Base-by-base conservation (phyloP, 2,329 filamentous ascomycete genomes). In the Westerdykella sp. region DNA sequence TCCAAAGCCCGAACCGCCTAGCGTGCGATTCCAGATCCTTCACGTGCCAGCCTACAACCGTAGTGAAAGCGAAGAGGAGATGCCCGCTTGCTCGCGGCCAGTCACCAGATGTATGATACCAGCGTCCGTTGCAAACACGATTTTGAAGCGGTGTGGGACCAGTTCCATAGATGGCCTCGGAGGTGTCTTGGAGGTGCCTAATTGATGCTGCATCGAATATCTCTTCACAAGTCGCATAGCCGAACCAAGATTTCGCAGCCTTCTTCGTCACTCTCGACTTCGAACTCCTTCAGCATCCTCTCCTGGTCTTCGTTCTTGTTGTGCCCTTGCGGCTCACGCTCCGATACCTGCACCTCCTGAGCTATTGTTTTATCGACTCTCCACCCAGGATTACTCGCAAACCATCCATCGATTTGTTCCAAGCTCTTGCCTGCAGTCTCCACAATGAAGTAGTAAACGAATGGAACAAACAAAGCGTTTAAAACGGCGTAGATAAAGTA, bases 401-500 rank as follows among this genome's bases (percentile, higher is more conserved):
- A 40, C 39, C 39, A 40, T 12, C 58, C 57, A 49, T 73, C 71
- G 15, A 75, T 71, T 41, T 76, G 69, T 46, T 75, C 73, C 0
- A 76, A 59, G 2, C 52, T 58, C 10, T 71, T 50, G 22, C 71
- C 70, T 15, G 54, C 60, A 0, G 74, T 77, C 48, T 78, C 75
- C 0, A 74, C 74, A 40, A 73, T 77, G 52, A 73, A 69, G 43
- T 70, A 66, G 53, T 70, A 73, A 1, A 72, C 56, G 5, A 73
- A 53, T 0, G 70, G 71, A 1, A 73, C 56, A 38, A 72, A 73
- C 10, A 54, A 50, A 16, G 47, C 41, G 25, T 52, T 53, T 32
- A 55, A 43, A 12, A 50, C 40, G n/a, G 49, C 49, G 28, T 45
- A 54, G 31, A 50, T 46, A 32, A 52, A 35, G 39, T 49, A 54